Evolutionary conservation across 257 asterid species (phyloP).

Genomic region (Paulownia fortunei): DNA sequence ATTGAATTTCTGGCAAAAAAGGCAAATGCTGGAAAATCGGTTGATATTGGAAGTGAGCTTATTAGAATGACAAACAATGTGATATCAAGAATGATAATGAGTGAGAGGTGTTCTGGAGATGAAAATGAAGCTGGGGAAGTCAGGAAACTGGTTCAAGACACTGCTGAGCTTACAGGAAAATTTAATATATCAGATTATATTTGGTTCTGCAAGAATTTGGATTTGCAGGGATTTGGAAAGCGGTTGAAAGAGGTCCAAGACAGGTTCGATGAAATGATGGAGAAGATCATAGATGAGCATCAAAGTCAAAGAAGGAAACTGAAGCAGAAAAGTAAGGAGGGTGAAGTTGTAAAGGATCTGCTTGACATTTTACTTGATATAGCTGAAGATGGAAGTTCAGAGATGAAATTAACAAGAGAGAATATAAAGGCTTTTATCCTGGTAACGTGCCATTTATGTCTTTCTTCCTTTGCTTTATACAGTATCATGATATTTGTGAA

Average conservation of each 20-base stretch:
- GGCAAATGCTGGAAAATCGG: constrained; percentile 40
- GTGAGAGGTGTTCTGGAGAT: constrained; percentile 58
- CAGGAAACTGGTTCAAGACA: constrained; percentile 58
- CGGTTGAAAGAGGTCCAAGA: constrained; percentile 48
- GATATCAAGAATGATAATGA: constrained; percentile 71
- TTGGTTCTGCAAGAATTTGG: constrained; percentile 75
- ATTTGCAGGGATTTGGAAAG: constrained; percentile 68
- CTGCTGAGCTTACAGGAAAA: constrained; percentile 58
- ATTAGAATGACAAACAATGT: constrained; percentile 57
- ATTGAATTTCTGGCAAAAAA: constrained; percentile 29
- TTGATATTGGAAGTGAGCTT: constrained; percentile 67
- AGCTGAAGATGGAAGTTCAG: constrained; percentile 56
- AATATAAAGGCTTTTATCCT: constrained; percentile 75
- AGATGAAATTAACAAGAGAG: constrained; percentile 55
- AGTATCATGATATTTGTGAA: too few species aligned
- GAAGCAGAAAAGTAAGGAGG: too few species aligned
- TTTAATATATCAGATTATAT: constrained; percentile 65
- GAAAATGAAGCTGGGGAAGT: constrained; percentile 57
- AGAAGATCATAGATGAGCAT: constrained; percentile 66
- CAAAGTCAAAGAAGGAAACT: constrained; percentile 39
- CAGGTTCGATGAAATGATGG: constrained; percentile 70
- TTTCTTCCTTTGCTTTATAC: too few species aligned
- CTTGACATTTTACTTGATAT: constrained; percentile 71
- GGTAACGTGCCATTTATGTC: too few species aligned
- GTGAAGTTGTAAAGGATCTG: constrained; percentile 53